Evolutionary conservation across 1,284 basidiomycete species (phyloP), one percentile per base, ranked within the genome.

Genomic region (Kalmanozyma brasiliensis): DNA sequence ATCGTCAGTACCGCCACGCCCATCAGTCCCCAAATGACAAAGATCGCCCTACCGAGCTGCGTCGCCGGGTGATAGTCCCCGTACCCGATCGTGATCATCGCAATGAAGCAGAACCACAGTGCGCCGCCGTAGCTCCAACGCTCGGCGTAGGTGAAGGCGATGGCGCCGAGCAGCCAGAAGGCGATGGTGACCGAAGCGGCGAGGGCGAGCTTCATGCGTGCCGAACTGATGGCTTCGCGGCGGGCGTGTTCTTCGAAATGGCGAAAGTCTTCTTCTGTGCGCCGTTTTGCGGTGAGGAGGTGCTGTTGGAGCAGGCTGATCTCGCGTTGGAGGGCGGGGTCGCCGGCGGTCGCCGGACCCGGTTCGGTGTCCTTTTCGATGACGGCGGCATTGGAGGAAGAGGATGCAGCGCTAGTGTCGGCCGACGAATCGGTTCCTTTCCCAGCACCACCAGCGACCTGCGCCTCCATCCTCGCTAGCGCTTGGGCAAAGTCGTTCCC

Each of bases 21-120:
- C 46, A 73, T 37, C 40, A 93, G 82, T 0, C 90, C 89, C 91
- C 91, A 93, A 8, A 89, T 87, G 49, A 92, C 87, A 80, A 93
- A 93, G 43, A 93, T 85, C 6, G 89, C 87, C 22, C 90, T 86
- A 3, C 91, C 91, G 6, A 88, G 86, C 52, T 73, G 66, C 36
- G 71, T 65, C 4, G 40, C 24, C 1, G 62, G 63, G 34, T 61
- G 53, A 34, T 61, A 68, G 38, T 73, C 68, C 8, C 60, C 61
- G 47, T 76, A 77, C 3, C 70, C 61, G 14, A 83, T 79, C 2
- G 81, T 83, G 52, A 75, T 75, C 59, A 78, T 73, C 30, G 68
- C 57, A 35, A 70, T 83, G 86, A 75, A 80, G 89, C 89, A 91
- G 78, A 92, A 93, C 58, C 71, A 73, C 68, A 91, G 77, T 0